Evolutionary conservation across 192 early-diverging fungal species (phyloP), one percentile per base, ranked within the genome.

Genomic region (Coemansia sp.): DNA sequence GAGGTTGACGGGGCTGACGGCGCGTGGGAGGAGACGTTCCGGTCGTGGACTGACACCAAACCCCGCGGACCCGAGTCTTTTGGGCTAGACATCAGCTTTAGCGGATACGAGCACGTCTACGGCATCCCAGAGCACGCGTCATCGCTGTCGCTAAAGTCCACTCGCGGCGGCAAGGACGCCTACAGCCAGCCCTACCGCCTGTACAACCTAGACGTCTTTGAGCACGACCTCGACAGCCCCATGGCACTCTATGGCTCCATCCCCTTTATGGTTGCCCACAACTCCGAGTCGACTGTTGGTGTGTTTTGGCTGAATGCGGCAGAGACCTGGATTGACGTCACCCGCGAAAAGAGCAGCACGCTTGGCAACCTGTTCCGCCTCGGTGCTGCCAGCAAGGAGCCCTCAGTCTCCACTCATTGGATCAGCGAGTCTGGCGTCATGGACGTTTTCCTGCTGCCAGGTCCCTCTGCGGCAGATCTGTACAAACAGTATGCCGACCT

Each of bases 131-230:
- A 98, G 82, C 98, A 99, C 72, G 90, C 96, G 1, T 76, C 94
- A 49, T 83, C 86, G n/a, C 89, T 95, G 74, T 90, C 92, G 20
- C 88, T 99, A 52, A 94, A 92, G 75, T 75, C 93, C n/a, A 99
- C 98, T 12, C 86, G 93, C 70, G 90, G 68, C 60, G 61, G 72
- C 79, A 95, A 63, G 78, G 88, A 85, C 36, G 84, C 86, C 6
- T 98, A 98, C 75, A 81, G 76, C 18, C 95, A 98, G 61, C 98
- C 98, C 8, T 99, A 97, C 83, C 88, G 98, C 29, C 79, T 98
- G 43, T 99, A 97, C 79, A 99, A 99, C 74, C 81, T 96, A 66
- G 98, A 99, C 70, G 97, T 98, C 27, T 98, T 98, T 83, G 98
- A 99, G 85, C 97, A 98, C 87, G 91, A 92, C 27, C 63, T 92